Conservation (phyloP, 225 moss, liverwort and hornwort species). For the Polytrichum commune region DNA sequence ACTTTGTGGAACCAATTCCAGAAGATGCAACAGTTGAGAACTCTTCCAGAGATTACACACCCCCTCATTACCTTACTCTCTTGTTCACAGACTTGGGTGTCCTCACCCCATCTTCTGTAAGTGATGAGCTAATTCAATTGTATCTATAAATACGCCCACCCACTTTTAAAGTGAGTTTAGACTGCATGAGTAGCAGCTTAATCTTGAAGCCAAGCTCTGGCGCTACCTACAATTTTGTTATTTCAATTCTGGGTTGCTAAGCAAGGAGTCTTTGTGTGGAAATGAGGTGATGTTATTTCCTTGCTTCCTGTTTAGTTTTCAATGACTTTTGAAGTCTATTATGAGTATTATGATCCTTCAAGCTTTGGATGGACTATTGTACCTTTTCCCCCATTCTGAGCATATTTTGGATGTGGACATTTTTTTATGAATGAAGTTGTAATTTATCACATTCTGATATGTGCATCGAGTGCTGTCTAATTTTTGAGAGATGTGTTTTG, state of each 20-base stretch:
- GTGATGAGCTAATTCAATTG: slow-evolving; percentile 74
- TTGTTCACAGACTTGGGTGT: slow-evolving; percentile 79
- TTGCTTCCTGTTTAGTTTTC: too few relatives aligned
- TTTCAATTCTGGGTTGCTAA: neutral
- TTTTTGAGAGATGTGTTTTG: too few relatives aligned
- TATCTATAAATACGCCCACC: slow-evolving; percentile 32
- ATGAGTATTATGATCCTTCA: too few relatives aligned
- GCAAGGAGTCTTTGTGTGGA: too few relatives aligned
- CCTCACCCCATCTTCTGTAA: slow-evolving; percentile 71
- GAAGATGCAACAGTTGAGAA: slow-evolving; percentile 47
- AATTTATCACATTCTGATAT: too few relatives aligned
- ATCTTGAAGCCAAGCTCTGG: slow-evolving; percentile 13
- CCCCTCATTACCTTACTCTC: slow-evolving; percentile 61
- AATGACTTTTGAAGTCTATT: too few relatives aligned
- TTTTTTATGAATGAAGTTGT: too few relatives aligned
- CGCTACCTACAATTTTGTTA: slow-evolving; percentile 18
- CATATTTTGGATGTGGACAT: too few relatives aligned
- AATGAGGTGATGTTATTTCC: too few relatives aligned
- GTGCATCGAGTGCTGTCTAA: too few relatives aligned
- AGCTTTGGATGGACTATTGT: too few relatives aligned
- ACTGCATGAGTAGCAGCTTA: slow-evolving; percentile 6
- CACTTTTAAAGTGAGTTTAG: neutral
- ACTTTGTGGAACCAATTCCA: slow-evolving; percentile 49
- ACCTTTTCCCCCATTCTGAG: too few relatives aligned
- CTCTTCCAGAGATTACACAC: slow-evolving; percentile 63